Conservation (phyloP, 163 green algal genomes). For the Trebouxiophyceae sp. region DNA sequence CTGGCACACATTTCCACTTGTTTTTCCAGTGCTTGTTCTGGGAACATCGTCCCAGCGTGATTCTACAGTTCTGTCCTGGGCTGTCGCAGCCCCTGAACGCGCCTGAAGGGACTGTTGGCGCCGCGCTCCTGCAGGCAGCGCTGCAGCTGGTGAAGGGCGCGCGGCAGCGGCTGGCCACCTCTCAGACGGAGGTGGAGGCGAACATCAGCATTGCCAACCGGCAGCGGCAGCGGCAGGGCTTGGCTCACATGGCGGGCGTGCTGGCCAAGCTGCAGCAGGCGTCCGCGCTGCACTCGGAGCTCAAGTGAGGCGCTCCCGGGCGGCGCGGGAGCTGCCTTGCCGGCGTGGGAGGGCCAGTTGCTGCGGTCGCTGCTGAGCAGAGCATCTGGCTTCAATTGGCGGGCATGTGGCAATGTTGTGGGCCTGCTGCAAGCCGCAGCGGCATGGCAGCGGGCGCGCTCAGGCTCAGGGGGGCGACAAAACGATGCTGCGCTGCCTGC, state of each 20-base stretch:
- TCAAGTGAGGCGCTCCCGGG: conserved; percentile 39
- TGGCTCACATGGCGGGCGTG: conserved; percentile 50
- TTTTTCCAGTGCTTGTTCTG: neutral
- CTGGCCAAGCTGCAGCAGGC: conserved; percentile 47
- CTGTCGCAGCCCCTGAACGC: neutral
- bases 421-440: too few relatives aligned
- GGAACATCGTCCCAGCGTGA: neutral
- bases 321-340: neutral
- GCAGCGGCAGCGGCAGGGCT: conserved; percentile 57
- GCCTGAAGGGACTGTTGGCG: neutral
- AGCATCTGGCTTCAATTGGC: conserved; percentile 1
- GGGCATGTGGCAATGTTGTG: too few relatives aligned
- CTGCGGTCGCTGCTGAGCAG: neutral
- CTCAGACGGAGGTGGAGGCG: conserved; percentile 46
- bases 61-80: neutral
- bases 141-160: conserved; percentile 24
- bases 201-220: conserved; percentile 55
- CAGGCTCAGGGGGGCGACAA: too few relatives aligned
- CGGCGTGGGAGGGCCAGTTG: neutral
- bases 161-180: conserved; percentile 35
- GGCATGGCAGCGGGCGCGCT: too few relatives aligned
- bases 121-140: conserved; percentile 15
- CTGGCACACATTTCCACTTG: neutral
- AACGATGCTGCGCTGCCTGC: neutral
- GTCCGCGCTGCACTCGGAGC: conserved; percentile 41